phyloP scores from a whole-genome alignment of 192 early-diverging fungal species.

The Lobosporangium transversale region DNA sequence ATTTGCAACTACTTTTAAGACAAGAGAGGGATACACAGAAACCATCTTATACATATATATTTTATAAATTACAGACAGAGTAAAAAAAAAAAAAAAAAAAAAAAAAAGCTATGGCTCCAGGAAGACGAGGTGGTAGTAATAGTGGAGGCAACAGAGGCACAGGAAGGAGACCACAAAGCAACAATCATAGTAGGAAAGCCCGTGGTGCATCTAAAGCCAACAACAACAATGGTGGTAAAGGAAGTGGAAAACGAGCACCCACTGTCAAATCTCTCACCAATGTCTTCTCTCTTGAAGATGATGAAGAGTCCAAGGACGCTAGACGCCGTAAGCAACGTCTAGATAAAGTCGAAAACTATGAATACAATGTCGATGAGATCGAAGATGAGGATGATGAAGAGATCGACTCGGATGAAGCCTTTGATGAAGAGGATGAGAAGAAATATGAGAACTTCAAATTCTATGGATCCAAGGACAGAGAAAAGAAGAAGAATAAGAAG shows the following conservation, averaged over 20 bases:
- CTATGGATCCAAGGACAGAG: constrained; percentile 61
- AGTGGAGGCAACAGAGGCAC: constrained; percentile 4
- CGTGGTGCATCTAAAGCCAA: constrained; percentile 24
- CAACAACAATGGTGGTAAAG: constrained; percentile 1
- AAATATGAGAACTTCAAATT: constrained; percentile 78
- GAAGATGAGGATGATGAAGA: constrained; percentile 93
- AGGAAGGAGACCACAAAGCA: constrained; percentile 30
- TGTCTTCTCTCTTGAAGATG: constrained; percentile 53
- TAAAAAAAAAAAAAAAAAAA: not conserved
- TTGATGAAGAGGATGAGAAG: constrained; percentile 86
- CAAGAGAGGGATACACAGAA: no score
- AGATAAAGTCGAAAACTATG: constrained; percentile 72
- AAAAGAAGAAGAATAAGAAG: constrained; percentile 37
- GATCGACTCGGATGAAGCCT: constrained; percentile 92
- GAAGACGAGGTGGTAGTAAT: constrained; percentile 29
- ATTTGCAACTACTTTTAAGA: no score
- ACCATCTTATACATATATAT: no score
- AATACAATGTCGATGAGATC: constrained; percentile 81
- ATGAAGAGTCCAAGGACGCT: constrained; percentile 52
- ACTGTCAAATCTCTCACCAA: constrained; percentile 41
- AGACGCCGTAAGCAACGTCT: constrained; percentile 57
- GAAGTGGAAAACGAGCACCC: constrained; percentile 2
- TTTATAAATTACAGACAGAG: no score
- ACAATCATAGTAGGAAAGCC: constrained; percentile 41
- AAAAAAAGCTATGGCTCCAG: constrained; percentile 38